phyloP scores from a whole-genome alignment of 202 grass and related monocot genomes.

The Miscanthus sacchariflorus region DNA sequence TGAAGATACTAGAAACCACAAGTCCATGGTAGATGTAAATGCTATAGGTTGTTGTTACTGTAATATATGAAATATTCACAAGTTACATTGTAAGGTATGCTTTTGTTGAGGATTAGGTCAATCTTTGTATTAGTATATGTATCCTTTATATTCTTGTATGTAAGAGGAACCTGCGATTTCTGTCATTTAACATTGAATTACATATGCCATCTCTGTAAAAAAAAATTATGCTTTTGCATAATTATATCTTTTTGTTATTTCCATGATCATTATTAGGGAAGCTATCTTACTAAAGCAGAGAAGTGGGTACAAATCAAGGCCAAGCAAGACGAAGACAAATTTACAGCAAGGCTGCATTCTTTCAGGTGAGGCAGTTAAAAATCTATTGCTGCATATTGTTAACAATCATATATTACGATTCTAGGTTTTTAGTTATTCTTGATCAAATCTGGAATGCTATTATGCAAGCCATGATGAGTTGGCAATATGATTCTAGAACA shows the following conservation, averaged over 20 bases:
- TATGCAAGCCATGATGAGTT: conserved; percentile 25
- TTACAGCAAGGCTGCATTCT: conserved; percentile 78
- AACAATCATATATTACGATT: background rate
- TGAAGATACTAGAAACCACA: background rate
- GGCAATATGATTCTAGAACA: background rate
- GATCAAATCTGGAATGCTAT: conserved; percentile 23
- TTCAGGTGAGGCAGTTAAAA: conserved; percentile 59
- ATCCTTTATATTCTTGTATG: conserved; percentile 19
- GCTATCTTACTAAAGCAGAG: conserved; percentile 78
- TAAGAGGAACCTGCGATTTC: conserved; percentile 17
- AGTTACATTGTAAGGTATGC: conserved; percentile 9
- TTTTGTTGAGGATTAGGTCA: background rate
- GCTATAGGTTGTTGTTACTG: background rate
- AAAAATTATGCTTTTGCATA: conserved; percentile 7
- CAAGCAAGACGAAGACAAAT: conserved; percentile 92
- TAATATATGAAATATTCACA: conserved; percentile 19
- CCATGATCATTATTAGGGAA: conserved; percentile 59
- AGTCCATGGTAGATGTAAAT: background rate
- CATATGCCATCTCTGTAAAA: background rate
- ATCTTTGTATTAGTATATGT: conserved; percentile 5
- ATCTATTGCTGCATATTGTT: conserved; percentile 8
- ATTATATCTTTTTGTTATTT: conserved; percentile 30
- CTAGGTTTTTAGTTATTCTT: background rate
- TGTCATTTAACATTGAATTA: background rate
- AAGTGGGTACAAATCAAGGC: conserved; percentile 74